Base-by-base conservation (phyloP, 805 yeast genomes). In the Starmerella cellae region DNA sequence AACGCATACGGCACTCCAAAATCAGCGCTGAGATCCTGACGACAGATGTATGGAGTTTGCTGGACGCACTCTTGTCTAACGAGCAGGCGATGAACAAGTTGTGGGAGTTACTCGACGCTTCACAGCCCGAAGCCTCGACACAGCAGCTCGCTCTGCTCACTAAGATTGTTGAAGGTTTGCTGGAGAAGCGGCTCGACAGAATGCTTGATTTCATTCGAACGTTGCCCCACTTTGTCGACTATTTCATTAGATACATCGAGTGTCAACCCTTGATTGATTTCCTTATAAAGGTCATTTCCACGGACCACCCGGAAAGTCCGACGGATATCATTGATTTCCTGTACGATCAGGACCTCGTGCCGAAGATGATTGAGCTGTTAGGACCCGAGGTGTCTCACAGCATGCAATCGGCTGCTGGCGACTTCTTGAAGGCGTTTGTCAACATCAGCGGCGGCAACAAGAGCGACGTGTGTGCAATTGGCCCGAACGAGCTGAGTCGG, bases 221-320 rank as follows among this genome's bases (percentile, higher is more conserved):
- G 26, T 85, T 81, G 56, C 69, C 73, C 1, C 66, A 70, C 51
- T 65, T 91, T 46, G 95, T 85, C 28, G 82, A 79, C 53, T 71
- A 82, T 47, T 84, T 88, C 58, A 66, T 88, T 61, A 71, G 70
- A 42, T 95, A 88, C 61, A 75, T 91, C 45, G 95, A 85, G 54
- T 82, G 87, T 45, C 95, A 97, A 3, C 85, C 95, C 38, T 62
- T 91, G 45, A 87, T 88, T 87, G 98, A 91, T 61, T 83, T 88
- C 54, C 64, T 91, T 44, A 66, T 91, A 43, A 81, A 88, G 58
- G 78, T 91, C 18, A 82, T 91, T 24, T 85, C 94, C 38, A 82
- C 96, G 0, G 98, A 91, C 63, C 87, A 83, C 60, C 80, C 88
- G 2, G 94, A 84, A 52, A 68, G 74, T 37, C 82, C 95, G 16